Base-by-base conservation (phyloP, 768 basidiomycete genomes). In the Kwoniella bestiolae region DNA sequence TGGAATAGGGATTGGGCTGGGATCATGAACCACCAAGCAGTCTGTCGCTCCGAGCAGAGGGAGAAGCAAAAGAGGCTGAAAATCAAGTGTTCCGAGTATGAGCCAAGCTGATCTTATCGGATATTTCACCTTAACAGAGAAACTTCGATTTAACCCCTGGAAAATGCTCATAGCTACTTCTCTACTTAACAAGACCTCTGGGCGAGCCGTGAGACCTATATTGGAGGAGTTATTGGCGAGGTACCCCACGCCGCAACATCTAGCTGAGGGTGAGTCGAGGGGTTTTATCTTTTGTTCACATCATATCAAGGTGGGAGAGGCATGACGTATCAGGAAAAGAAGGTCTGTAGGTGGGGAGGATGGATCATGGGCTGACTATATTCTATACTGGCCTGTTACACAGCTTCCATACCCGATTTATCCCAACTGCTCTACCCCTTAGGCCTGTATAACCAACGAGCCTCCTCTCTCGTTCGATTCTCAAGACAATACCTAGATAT, bases 161-260 rank as follows among this genome's bases (percentile, higher is more conserved):
- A 89, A 87, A 76, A 77, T 91, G 35, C 82, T 91, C 6, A 83
- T 91, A 21, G 88, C 87, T 1, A 86, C 86, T 5, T 87, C 85
- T 35, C 81, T 91, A 5, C 84, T 91, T 21, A 91, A 91, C 73
- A 87, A 88, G 74, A 90, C 90, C 0, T 80, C 85, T 0, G 89
- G 87, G 14, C 85, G 84, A 70, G 79, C 83, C 14, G 88, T 89
- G 8, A 84, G 89, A 32, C 90, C 90, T 2, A 82, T 88, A 14
- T 89, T 90, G 71, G 86, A 85, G 84, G 77, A 82, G 23, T 82
- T 91, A 28, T 72, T 90, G 16, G 64, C 77, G 5, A 83, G 79
- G 23, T 91, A 88, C 87, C 86, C 86, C 2, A 87, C 85, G 0
- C 85, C 90, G 8, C 81, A 80, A 60, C 83, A 81, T 6, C 83